These are phyloP conservation scores for Mallotus nudiflorus DNA, from an alignment of 345 rosid genomes.

Conservation along the genomic window DNA sequence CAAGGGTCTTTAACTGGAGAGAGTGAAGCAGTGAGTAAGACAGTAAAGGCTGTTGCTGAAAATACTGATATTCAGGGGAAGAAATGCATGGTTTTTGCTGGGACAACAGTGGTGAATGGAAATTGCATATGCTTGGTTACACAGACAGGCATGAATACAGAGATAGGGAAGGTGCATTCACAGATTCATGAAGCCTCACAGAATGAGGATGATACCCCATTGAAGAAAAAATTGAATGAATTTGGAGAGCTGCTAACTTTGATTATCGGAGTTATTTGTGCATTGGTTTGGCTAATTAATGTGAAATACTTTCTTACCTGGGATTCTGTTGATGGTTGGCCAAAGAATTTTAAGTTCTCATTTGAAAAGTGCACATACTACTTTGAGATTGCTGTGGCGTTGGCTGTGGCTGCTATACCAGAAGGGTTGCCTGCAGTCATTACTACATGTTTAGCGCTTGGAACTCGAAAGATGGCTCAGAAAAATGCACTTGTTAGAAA, in stretches of 20 bases:
- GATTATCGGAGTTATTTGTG: slow-evolving; percentile 82
- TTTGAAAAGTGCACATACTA: slow-evolving; percentile 97
- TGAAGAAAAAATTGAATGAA: slow-evolving; percentile 90
- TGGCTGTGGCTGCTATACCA: slow-evolving; percentile 97
- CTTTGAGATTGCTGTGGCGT: slow-evolving; percentile 95
- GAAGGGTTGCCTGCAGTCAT: slow-evolving; percentile 98
- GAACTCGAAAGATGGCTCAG: slow-evolving; percentile 97
- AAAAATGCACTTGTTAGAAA: slow-evolving; percentile 93
- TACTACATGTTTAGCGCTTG: slow-evolving; percentile 92
- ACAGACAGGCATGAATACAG: slow-evolving; percentile 76
- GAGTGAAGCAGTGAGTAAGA: slow-evolving; percentile 87
- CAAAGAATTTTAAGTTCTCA: slow-evolving; percentile 79
- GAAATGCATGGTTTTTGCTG: slow-evolving; percentile 85
- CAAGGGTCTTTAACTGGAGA: slow-evolving; percentile 95
- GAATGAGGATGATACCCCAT: slow-evolving; percentile 82
- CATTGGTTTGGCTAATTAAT: slow-evolving; percentile 89
- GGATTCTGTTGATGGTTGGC: slow-evolving; percentile 95
- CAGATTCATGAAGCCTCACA: slow-evolving; percentile 93
- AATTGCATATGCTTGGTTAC: slow-evolving; percentile 77
- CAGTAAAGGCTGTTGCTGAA: slow-evolving; percentile 60
- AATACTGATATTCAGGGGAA: slow-evolving; percentile 82
- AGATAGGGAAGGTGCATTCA: slow-evolving; percentile 88
- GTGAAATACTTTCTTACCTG: slow-evolving; percentile 87
- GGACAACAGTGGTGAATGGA: slow-evolving; percentile 90
- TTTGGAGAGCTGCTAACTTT: slow-evolving; percentile 80